A percentile compares a stretch with the other conserved stretches of the same genome.
Evolutionary conservation across 78 protist species (phyloP).

Genomic region (Capsaspora owczarzaki): DNA sequence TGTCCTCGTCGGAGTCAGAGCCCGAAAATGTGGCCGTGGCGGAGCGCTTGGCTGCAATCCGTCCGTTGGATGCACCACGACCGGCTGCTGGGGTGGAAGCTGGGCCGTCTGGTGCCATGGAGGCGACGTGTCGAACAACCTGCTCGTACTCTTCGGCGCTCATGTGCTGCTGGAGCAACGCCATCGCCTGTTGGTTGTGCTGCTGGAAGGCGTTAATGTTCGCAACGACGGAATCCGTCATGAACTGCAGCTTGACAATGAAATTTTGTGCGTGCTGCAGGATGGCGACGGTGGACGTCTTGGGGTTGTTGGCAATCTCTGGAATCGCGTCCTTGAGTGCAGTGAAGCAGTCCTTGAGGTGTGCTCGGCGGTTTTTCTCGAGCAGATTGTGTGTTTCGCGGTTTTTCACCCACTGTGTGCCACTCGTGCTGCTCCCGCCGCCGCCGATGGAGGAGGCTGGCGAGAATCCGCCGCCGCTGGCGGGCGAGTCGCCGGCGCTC

Average conservation of each 20-base stretch:
- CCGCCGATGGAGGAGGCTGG: too few relatives aligned
- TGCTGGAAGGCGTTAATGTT: not conserved
- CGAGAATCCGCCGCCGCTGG: too few relatives aligned
- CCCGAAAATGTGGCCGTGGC: too few relatives aligned
- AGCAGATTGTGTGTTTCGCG: constrained; percentile 28
- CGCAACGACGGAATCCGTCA: not conserved
- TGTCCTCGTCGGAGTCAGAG: too few relatives aligned
- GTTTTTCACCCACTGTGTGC: constrained; percentile 15
- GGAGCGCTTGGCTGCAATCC: too few relatives aligned
- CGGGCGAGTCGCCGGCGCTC: too few relatives aligned
- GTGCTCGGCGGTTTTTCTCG: constrained; percentile 30
- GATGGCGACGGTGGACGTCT: constrained; percentile 17
- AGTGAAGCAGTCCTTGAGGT: constrained; percentile 19
- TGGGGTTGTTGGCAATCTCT: not conserved
- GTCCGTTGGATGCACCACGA: too few relatives aligned
- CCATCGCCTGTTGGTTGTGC: not conserved
- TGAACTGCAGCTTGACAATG: not conserved
- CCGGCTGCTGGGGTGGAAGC: too few relatives aligned
- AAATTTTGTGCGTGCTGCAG: constrained; percentile 11
- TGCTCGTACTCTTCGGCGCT: constrained; percentile 5
- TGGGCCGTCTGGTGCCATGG: too few relatives aligned
- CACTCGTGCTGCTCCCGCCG: not conserved
- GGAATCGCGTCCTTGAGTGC: not conserved
- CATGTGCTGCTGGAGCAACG: too few relatives aligned
- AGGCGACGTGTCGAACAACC: too few relatives aligned